A percentile compares a stretch with the other conserved stretches of the same genome.
Conservation (phyloP, 306 rosid genomes). For the Lotus japonicus region DNA sequence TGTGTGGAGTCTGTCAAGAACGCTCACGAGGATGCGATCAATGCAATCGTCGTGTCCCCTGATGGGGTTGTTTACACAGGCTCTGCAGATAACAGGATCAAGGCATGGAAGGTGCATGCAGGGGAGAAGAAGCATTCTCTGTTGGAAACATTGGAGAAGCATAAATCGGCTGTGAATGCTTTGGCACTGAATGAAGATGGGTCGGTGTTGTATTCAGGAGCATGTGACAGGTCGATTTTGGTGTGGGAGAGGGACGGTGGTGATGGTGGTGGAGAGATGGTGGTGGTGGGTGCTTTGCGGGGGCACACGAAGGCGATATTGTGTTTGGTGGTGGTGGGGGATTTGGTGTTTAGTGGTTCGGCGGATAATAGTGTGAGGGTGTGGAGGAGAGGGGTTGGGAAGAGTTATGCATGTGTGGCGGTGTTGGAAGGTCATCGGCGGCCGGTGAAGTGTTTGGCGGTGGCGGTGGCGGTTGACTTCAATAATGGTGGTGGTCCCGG, state of each 20-base stretch:
- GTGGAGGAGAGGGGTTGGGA: constrained; percentile 51
- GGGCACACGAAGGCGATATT: constrained; percentile 62
- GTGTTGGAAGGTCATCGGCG: constrained; percentile 55
- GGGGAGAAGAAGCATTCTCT: constrained; percentile 21
- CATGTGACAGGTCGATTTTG: constrained; percentile 63
- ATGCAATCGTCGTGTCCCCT: constrained; percentile 38
- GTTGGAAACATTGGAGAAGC: constrained; percentile 49
- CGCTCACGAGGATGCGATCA: constrained; percentile 76
- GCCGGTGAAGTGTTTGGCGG: constrained; percentile 59
- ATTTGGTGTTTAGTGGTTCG: constrained; percentile 69
- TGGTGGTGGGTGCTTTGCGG: constrained; percentile 55
- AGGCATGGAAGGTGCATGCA: constrained; percentile 36
- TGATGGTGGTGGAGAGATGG: constrained; percentile 17
- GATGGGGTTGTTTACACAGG: constrained; percentile 55
- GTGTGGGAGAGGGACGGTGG: constrained; percentile 47
- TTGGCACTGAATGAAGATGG: constrained; percentile 47
- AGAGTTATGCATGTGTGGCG: constrained; percentile 44
- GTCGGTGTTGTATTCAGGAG: constrained; percentile 56
- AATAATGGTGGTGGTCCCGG: neutral
- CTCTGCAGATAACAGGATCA: constrained; percentile 65
- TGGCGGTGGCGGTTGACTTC: constrained; percentile 16
- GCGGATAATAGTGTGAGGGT: constrained; percentile 62
- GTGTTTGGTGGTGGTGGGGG: constrained; percentile 49
- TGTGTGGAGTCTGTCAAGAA: constrained; percentile 48
- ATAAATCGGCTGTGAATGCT: constrained; percentile 65